Evolutionary conservation across 306 rosid genomes (phyloP).

Genomic region (Quercus engelmannii): DNA sequence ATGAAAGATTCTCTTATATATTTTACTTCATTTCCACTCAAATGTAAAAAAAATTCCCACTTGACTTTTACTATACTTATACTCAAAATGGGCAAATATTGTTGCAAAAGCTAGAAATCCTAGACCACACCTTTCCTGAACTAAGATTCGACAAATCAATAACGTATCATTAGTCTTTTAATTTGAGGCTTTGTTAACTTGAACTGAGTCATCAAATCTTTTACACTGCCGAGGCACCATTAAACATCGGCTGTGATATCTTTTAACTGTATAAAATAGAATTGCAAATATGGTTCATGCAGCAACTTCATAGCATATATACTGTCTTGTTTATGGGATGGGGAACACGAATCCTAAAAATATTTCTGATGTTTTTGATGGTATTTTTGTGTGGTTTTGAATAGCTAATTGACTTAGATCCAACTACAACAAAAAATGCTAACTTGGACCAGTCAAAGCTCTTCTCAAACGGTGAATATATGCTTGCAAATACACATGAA

Average conservation of each 20-base stretch:
- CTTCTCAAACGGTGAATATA: not conserved
- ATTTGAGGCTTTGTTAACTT: not conserved
- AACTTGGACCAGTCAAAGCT: slow-evolving; percentile 8
- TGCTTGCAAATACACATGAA: not conserved
- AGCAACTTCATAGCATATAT: slow-evolving; percentile 11
- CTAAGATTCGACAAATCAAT: too few species aligned
- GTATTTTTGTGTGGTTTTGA: slow-evolving; percentile 5
- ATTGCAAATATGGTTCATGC: not conserved
- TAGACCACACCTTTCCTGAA: too few species aligned
- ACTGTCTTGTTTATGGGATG: slow-evolving; percentile 17
- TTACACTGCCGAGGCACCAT: not conserved
- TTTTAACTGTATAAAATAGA: not conserved
- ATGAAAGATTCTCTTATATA: not conserved
- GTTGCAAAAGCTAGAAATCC: too few species aligned
- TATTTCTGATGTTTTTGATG: slow-evolving; percentile 9
- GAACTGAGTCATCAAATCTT: not conserved
- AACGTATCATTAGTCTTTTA: too few species aligned
- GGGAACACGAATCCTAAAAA: slow-evolving; percentile 26
- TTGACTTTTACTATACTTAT: too few species aligned
- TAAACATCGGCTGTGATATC: not conserved
- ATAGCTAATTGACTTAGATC: not conserved
- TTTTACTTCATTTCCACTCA: slow-evolving; percentile 5
- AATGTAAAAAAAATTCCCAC: too few species aligned
- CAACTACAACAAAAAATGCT: too few species aligned
- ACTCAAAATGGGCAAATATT: too few species aligned